Evolutionary conservation across 2,329 filamentous ascomycete species (phyloP).

Genomic region (Macroventuria anomochaeta): DNA sequence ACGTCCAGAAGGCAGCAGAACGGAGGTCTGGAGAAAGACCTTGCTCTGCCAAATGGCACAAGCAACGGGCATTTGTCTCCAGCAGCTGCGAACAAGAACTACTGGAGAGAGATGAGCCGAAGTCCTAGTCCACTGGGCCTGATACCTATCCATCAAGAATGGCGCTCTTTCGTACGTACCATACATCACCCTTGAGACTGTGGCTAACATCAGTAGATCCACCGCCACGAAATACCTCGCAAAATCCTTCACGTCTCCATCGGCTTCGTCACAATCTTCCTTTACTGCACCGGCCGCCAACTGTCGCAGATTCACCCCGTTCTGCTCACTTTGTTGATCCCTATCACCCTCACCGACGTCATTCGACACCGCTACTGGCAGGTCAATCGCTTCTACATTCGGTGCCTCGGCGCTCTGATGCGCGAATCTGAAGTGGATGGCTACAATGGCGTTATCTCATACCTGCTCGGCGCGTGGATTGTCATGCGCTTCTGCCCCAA

Average conservation of each 20-base stretch:
- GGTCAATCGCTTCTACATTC: constrained; percentile 88
- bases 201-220: constrained; percentile 55
- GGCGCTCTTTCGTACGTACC: constrained; percentile 76
- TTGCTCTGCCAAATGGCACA: constrained; percentile 49
- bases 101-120: constrained; percentile 86
- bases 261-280: constrained; percentile 87
- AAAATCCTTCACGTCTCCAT: constrained; percentile 95
- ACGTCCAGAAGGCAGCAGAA: constrained; percentile 55
- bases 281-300: constrained; percentile 83
- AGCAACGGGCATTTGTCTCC: constrained; percentile 76
- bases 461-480: constrained; percentile 87
- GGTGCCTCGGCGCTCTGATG: constrained; percentile 86
- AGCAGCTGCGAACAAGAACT: constrained; percentile 69
- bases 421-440: constrained; percentile 92
- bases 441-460: constrained; percentile 97
- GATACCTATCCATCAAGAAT: constrained; percentile 93
- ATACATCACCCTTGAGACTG: not conserved
- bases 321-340: constrained; percentile 79
- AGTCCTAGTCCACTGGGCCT: constrained; percentile 91
- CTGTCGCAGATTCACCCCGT: constrained; percentile 80
- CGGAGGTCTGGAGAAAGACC: constrained; percentile 46
- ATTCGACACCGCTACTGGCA: constrained; percentile 81
- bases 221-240: constrained; percentile 95
- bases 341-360: constrained; percentile 81
- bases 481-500: constrained; percentile 90